These are phyloP conservation scores for Pseudocercospora macadamiae DNA, from an alignment of 2,329 filamentous ascomycete species.

Conservation along the genomic window DNA sequence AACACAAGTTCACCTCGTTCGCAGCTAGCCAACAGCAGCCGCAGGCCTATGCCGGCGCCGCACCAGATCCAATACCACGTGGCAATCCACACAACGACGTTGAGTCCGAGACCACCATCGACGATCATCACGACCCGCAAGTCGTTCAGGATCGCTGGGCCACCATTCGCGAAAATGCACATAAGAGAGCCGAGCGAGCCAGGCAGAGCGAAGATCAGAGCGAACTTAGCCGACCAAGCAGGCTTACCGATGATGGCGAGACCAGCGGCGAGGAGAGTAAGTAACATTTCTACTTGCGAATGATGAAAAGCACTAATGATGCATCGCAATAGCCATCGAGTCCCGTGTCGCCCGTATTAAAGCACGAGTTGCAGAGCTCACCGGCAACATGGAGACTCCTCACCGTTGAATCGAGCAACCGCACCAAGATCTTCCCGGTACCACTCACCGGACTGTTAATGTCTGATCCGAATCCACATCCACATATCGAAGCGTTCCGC, in stretches of 20 bases:
- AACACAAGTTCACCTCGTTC: conserved; percentile 28
- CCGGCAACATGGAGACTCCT: conserved; percentile 46
- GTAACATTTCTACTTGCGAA: conserved; percentile 44
- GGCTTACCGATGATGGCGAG: conserved; percentile 74
- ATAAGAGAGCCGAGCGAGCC: conserved; percentile 64
- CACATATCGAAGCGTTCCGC: conserved; percentile 13
- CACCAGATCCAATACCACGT: conserved; percentile 16
- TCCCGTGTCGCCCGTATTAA: conserved; percentile 97
- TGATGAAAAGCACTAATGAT: conserved; percentile 19
- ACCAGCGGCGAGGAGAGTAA: conserved; percentile 94
- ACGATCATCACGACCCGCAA: conserved; percentile 41
- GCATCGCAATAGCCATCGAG: conserved; percentile 73
- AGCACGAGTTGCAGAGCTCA: conserved; percentile 91
- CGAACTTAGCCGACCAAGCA: conserved; percentile 50
- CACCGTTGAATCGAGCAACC: background rate
- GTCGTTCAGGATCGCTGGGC: conserved; percentile 80
- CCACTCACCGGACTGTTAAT: background rate
- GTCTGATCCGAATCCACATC: conserved; percentile 1
- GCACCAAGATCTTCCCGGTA: background rate
- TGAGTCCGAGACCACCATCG: conserved; percentile 47
- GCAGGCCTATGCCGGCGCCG: conserved; percentile 20
- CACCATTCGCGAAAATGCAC: conserved; percentile 92
- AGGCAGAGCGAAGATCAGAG: conserved; percentile 63
- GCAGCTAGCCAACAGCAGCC: conserved; percentile 19
- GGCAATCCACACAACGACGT: conserved; percentile 17